Percentiles rank a stretch among this genome's conserved stretches.
Conservation (phyloP, 495 filamentous ascomycete species). For the Ramalina intermedia region DNA sequence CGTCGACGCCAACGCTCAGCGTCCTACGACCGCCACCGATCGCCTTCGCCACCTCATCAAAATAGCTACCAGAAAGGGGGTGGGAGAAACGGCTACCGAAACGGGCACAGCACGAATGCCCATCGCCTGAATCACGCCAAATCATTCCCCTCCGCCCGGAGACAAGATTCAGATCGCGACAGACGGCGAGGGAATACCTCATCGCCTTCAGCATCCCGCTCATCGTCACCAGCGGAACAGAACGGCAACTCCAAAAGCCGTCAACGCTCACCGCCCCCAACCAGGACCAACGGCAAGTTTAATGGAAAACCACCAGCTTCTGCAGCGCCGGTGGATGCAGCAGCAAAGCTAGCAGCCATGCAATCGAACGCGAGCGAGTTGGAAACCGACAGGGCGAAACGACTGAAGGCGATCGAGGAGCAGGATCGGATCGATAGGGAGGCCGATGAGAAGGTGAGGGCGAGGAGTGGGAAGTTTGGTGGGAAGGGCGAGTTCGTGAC, state of each 20-base stretch:
- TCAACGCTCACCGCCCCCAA: not conserved
- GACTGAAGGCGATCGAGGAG: slow-evolving; percentile 52
- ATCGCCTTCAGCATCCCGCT: not conserved
- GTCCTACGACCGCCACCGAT: slow-evolving; percentile 1
- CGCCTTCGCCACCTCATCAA: slow-evolving; percentile 16
- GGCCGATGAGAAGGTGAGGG: slow-evolving; percentile 45
- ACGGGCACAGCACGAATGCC: slow-evolving; percentile 7
- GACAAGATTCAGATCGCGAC: slow-evolving; percentile 12
- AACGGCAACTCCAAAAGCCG: not conserved
- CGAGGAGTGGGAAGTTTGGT: slow-evolving; percentile 41
- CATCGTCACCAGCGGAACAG: slow-evolving; percentile 16
- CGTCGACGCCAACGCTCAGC: slow-evolving; percentile 6
- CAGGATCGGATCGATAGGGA: slow-evolving; percentile 49
- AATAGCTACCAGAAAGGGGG: slow-evolving; percentile 16
- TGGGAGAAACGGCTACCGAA: not conserved
- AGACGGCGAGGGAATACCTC: slow-evolving; percentile 17
- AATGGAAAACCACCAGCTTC: not conserved
- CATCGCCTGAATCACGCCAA: slow-evolving; percentile 17
- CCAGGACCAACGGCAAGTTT: slow-evolving; percentile 5
- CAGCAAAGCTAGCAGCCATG: slow-evolving; percentile 70
- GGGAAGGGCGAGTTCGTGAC: slow-evolving; percentile 49
- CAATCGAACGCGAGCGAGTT: slow-evolving; percentile 67
- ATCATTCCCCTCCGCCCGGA: slow-evolving; percentile 10
- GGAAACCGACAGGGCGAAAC: slow-evolving; percentile 55
- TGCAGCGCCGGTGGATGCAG: slow-evolving; percentile 25